Percentiles rank a stretch among this genome's conserved stretches.
Evolutionary conservation across 1,139 yeast genomes (phyloP).

Genomic region (Schizosaccharomyces versatilis): DNA sequence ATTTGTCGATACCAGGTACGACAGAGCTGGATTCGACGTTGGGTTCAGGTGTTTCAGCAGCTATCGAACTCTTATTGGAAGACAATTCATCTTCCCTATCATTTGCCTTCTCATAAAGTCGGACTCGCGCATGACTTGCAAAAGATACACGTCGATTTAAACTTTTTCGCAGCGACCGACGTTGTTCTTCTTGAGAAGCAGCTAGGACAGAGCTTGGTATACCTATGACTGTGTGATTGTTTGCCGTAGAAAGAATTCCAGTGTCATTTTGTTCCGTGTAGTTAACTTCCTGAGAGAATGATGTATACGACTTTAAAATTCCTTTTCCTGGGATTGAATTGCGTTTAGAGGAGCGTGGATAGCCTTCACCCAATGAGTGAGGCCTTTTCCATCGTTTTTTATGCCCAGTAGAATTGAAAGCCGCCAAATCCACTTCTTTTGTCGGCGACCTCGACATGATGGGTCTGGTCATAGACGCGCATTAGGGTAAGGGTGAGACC

Average conservation of each 20-base stretch:
- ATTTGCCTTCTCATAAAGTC: background rate
- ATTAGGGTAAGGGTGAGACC: too few relatives aligned
- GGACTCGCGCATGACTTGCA: background rate
- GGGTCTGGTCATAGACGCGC: too few relatives aligned
- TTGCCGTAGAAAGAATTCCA: background rate
- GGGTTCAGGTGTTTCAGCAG: too few relatives aligned
- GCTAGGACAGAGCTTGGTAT: background rate
- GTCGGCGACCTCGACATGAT: too few relatives aligned
- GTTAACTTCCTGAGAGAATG: background rate
- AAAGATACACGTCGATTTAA: background rate
- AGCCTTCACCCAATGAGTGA: background rate
- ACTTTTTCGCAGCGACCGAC: background rate
- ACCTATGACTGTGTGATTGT: background rate
- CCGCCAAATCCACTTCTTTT: background rate
- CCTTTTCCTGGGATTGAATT: background rate
- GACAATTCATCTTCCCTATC: background rate
- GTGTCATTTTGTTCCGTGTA: background rate
- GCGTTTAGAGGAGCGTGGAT: background rate
- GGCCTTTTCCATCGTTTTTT: background rate
- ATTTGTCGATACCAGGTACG: too few relatives aligned
- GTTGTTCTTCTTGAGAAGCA: background rate
- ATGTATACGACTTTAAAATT: background rate
- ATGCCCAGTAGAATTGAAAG: background rate
- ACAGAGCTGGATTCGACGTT: too few relatives aligned
- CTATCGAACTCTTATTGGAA: too few relatives aligned